These are phyloP conservation scores for Scedosporium aurantiacum DNA, from an alignment of 2,329 filamentous ascomycete species.

Conservation along the genomic window DNA sequence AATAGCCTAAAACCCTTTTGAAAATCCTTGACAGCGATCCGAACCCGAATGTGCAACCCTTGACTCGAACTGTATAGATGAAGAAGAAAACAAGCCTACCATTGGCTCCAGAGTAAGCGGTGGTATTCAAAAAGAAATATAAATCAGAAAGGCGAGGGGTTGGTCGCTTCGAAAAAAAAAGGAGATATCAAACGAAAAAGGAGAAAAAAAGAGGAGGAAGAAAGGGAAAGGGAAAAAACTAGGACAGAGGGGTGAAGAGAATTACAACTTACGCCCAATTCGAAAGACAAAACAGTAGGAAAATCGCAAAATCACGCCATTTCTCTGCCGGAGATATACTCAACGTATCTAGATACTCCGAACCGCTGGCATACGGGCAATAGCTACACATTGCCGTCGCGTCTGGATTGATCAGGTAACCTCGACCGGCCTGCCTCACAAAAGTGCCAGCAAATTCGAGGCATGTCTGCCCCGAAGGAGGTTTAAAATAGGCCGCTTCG, in stretches of 20 bases:
- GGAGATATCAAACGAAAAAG: no score
- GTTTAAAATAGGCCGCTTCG: slow-evolving; percentile 35
- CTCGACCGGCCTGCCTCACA: slow-evolving; percentile 31
- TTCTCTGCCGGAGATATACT: slow-evolving; percentile 45
- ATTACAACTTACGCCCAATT: slow-evolving; percentile 43
- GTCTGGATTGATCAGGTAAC: slow-evolving; percentile 53
- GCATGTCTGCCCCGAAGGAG: slow-evolving; percentile 55
- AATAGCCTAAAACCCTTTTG: no score
- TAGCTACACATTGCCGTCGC: slow-evolving; percentile 54
- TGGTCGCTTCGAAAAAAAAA: no score
- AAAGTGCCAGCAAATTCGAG: slow-evolving; percentile 51
- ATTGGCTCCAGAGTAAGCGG: no score
- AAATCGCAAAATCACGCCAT: slow-evolving; percentile 62
- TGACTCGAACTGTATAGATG: slow-evolving; percentile 61
- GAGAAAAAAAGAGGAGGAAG: no score
- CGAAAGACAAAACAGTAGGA: slow-evolving; percentile 57
- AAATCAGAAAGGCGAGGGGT: no score
- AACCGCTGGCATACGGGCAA: slow-evolving; percentile 47
- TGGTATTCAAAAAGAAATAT: no score
- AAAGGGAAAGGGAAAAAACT: no score
- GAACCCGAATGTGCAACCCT: slow-evolving; percentile 60
- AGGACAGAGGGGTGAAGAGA: no score
- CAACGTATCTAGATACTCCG: slow-evolving; percentile 52
- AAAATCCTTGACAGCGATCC: slow-evolving; percentile 18
- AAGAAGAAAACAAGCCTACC: slow-evolving; percentile 57